Evolutionary conservation across 2,329 filamentous ascomycete species (phyloP), one percentile per base, ranked within the genome.

Genomic region (Davidsoniella neocaledoniae): DNA sequence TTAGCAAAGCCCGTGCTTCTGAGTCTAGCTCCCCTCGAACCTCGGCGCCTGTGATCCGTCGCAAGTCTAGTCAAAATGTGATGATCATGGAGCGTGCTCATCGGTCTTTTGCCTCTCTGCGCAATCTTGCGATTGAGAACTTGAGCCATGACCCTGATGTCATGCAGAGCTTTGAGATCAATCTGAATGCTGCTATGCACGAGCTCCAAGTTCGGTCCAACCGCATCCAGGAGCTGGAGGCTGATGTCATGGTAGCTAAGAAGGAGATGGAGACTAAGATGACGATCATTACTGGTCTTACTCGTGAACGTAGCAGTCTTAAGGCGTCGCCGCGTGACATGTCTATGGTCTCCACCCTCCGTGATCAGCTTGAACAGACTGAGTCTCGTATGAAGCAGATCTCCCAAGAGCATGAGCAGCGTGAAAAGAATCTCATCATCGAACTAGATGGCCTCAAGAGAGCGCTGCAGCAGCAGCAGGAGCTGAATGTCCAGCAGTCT

Each of bases 181-280:
- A 94, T 61, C 69, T 98, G 40, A 91, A 91, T 59, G 76, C 86
- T 2, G 86, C 90, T 52, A 90, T 95, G 80, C 85, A 91, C 58
- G 91, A 98, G 62, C 71, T 98, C 33, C 83, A 94, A 56, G 73
- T 73, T 8, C 79, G 88, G 40, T 88, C 88, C 38, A 88, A 96
- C 62, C 80, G 88, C 25, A 88, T 95, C 48, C 85, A 93, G 60
- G 81, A 88, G 58, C 71, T 98, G 12, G 91, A 98, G 63, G 79
- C 79, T 5, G 90, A 94, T 57, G 76, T 95, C 51, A 71, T 79
- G 23, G 80, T 78, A 3, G 77, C 87, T 19, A 91, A 86, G 69
- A 94, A 87, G 68, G 91, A 98, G 64, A 94, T 96, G 82, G 91
- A 98, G 61, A 81, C 77, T 55, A 98, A 98, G 74, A 87, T 90